phyloP scores from a whole-genome alignment of 257 asterid species.

The Plantago major region DNA sequence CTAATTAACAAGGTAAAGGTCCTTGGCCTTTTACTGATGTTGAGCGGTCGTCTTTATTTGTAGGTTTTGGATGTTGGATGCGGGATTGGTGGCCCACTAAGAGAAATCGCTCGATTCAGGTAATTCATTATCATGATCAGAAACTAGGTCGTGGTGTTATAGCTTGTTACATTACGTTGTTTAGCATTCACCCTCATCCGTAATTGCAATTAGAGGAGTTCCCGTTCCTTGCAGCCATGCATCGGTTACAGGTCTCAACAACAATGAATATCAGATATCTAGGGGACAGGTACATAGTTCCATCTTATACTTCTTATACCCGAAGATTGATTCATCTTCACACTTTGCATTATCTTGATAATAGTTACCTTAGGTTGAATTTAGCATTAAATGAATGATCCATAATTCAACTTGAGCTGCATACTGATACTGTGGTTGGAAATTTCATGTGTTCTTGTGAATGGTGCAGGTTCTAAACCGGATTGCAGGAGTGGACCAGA shows the following conservation, averaged over 20 bases:
- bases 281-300: constrained; percentile 65
- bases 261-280: constrained; percentile 94
- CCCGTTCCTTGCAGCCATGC: constrained; percentile 51
- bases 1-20: constrained; percentile 2
- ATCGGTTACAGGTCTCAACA: constrained; percentile 89
- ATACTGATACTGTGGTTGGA: neutral
- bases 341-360: too few relatives aligned
- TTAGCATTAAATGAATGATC: too few relatives aligned
- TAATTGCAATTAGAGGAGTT: constrained; percentile 7
- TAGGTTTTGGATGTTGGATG: constrained; percentile 99
- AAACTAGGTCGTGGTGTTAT: neutral
- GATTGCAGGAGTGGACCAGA: constrained; percentile 58
- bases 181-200: too few relatives aligned
- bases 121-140: constrained; percentile 17
- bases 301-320: too few relatives aligned
- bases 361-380: too few relatives aligned
- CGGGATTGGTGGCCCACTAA: constrained; percentile 95
- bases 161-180: neutral
- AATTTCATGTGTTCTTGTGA: constrained; percentile 1
- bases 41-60: constrained; percentile 10
- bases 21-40: constrained; percentile 10
- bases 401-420: too few relatives aligned
- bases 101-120: constrained; percentile 97
- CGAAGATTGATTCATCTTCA: too few relatives aligned
- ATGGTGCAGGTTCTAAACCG: constrained; percentile 62